Evolutionary conservation across 2,329 filamentous ascomycete species (phyloP), one percentile per base, ranked within the genome.

Genomic region (Monosporascus sp.): DNA sequence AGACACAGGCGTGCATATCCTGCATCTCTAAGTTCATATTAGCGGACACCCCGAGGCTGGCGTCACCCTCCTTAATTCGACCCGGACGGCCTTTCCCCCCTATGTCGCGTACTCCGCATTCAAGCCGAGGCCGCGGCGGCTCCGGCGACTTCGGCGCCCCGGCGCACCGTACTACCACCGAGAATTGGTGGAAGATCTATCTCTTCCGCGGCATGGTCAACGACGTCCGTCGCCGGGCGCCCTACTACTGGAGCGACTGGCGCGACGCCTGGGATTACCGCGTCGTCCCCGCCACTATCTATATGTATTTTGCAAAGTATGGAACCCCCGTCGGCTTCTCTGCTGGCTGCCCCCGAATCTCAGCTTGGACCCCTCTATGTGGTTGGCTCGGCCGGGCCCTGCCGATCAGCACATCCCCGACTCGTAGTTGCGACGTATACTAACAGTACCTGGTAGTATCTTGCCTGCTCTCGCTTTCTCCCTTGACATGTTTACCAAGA

Each of bases 261-360:
- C 76, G 68, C 18, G 90, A 96, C 74, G 90, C 90, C 1, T 94
- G 89, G 89, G 88, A 95, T 67, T 96, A 96, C 73, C 83, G 90
- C 51, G 89, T 96, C 43, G 80, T 96, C 39, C 90, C 90, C 1
- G 89, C 89, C 17, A 95, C 90, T 9, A 75, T 95, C 31, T 95
- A 95, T 72, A 96, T 95, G 89, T 96, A 94, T 74, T 96, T 95
- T 79, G 90, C 90, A 58, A 95, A 95, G 89, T 93, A 78, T 57
- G 76, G 60, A 6, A 24, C 2, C 20, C 9, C 6, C 51, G 37
- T 49, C 37, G 17, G 45, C 27, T 44, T 37, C 20, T 43, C 24
- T 37, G 31, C 27, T 9, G 31, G 31, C 31, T 11, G 9, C 1
- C 31, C 9, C 11, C 31, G 31, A 35, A 35, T 35, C 31, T 14